Base-by-base conservation (phyloP, 2,329 filamentous ascomycete species). In the Stromatinia cepivora region DNA sequence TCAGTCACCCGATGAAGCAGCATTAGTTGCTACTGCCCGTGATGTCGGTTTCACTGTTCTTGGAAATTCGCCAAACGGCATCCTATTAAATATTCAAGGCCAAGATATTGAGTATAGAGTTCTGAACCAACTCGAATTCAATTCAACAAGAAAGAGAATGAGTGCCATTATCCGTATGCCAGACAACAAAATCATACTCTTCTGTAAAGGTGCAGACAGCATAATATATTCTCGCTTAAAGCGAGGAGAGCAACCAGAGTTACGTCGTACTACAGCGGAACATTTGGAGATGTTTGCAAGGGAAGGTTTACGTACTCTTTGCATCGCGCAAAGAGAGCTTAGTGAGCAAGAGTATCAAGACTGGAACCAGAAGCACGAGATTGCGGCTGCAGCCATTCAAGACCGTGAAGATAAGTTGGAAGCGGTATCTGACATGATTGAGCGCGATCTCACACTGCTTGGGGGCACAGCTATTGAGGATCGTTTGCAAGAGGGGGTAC, bases 391-490 rank as follows among this genome's bases (percentile, higher is more conserved):
- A 3, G 88, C 95, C 6, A 86, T 99, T 61, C 87, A 91, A 50
- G 87, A 96, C 69, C 91, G 95, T 77, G 96, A 99, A 77, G 92
- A 97, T 75, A 97, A 96, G 80, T 83, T 99, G 42, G 95, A 99
- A 79, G 88, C 89, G 71, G 92, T 97, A 20, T 91, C 95, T 4
- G 94, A 97, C 78, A 84, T 88, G 70, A 97, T 99, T 72, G 95
- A 99, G 80, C 92, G 93, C 72, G 90, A 98, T 22, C 85, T 99
- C 9, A 92, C 87, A 69, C 86, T 99, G 9, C 82, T 99, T 31
- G 95, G 95, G 71, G 95, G 95, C 58, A 99, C 95, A 25, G 95
- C 95, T 54, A 99, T 99, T 74, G 95, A 99, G 81, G 95, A 99
- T 84, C 89, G 94, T 75, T 85, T 99, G 39, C 95, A 99, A 81